Evolutionary conservation across 179 eudicot genomes (phyloP), one percentile per base, ranked within the genome.

Genomic region (Silene vulgaris): DNA sequence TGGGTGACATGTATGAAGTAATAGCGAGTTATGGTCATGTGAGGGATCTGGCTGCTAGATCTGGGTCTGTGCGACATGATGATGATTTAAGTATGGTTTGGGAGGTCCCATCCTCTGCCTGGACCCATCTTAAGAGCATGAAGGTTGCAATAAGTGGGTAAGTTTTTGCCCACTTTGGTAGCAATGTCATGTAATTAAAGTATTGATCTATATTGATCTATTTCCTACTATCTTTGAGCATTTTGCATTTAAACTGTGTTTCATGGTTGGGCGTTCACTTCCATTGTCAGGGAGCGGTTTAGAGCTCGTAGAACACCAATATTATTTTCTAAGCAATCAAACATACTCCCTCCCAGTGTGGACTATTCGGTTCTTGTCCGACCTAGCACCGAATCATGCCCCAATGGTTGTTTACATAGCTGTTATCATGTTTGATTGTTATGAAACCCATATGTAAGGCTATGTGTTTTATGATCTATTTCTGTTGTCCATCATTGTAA

Each of bases 1-100:
- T 95, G 57, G 99, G 99, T 74, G 88, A 90, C 71, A 89, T 87
- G 97, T 95, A 85, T 84, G 99, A 92, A 80, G 99, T 95, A 16
- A 43, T 95, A 70, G 97, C 99, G 26, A 92, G 99, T 87, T 87
- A 90, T 88, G 99, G 99, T 63, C 99, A 92, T 87, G 90, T 95
- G 30, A 88, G 99, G 80, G 99, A 95, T 79, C 87, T 95, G 90
- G 97, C 97, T 75, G 91, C 91, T 19, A 88, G 91, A 84, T 89
- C 97, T 29, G 97, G 99, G 71, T 90, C 99, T 78, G 99, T 95
- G 43, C 88, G 93, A 76, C 99, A 97, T 69, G 89, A 90, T 76
- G 95, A 95, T 20, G 97, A 90, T 83, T 95, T 95, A 77, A 89
- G 96, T 71, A 92, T 95, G 97, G 90, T 95, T 48, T 95, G 99